Evolutionary conservation across 192 early-diverging fungal genomes (phyloP), one percentile per base, ranked within the genome.

Genomic region (Gonapodya sp.): DNA sequence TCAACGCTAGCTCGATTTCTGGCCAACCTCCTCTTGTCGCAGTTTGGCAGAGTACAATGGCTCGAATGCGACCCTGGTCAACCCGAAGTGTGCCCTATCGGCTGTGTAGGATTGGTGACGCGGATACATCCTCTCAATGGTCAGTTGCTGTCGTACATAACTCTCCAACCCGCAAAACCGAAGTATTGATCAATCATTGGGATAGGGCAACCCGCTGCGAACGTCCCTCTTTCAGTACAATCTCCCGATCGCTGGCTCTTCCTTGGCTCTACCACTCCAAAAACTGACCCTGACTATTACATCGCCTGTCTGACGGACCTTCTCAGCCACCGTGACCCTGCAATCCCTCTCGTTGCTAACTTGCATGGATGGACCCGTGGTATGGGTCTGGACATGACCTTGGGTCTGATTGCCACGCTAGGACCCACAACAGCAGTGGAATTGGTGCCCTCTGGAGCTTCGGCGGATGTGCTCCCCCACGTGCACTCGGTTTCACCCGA

Each of bases 51-150:
- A 18, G 31, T 31, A 2, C 18, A 77, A 2, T 77, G 34, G 30
- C 75, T 77, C 75, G 75, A 77, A 32, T 32, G 30, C 75, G 75
- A 77, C 75, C 30, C 34, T 2, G 75, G 75, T 31, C 75, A 77
- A 77, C 34, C 75, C 2, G 75, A 77, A 77, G 18, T 77, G 8
- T 18, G 30, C 30, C 75, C 75, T 31, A 14, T 77, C 34, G 75
- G 75, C 2, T 77, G 75, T 34, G 75, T 77, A 31, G 18, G 30
- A 16, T 31, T 77, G 8, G 30, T 32, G 2, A 2, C 8, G 34
- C 14, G 16, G 30, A 2, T 8, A 33, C 31, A 77, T 18, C 75
- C 75, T 8, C 75, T 77, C 18, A 18, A 32, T 34, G 75, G 75
- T 77, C 2, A 34, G 75, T 31, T n/a, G n/a, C n/a, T n/a, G n/a